Base-by-base conservation (phyloP, 306 rosid genomes). In the Vachellia pachyceras region DNA sequence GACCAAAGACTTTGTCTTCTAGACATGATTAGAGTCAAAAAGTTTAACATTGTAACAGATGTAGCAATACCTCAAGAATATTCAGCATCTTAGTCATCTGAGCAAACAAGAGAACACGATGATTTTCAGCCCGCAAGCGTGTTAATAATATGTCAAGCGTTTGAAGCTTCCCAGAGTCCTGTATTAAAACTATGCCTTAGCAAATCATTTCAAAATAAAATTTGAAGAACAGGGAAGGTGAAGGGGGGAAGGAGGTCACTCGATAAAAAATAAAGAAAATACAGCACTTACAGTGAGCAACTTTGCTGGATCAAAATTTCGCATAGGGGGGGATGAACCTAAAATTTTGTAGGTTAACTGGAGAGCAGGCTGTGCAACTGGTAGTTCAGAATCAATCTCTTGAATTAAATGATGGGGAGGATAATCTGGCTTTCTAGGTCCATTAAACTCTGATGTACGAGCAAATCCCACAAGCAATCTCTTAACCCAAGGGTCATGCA, bases 141-240 rank as follows among this genome's bases (percentile, higher is more conserved):
- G 91, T 95, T 88, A 95, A 85, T 82, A 95, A 77, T 86, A 95
- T 93, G 89, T 95, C 99, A 73, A 95, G 99, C 29, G 99, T 95
- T 87, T 93, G 99, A 83, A 95, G 98, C 92, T 95, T 95, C 82
- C 99, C 99, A 46, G 99, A 95, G 91, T 95, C 99, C 99, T 95
- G 81, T 33, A 80, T 50, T 80, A 76, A 77, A 80, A 82, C 72
- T 17, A 78, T n/a, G 77, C 77, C 69, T 70, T 69, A 66, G 76
- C 60, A 72, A 6, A 50, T 83, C 44, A n/a, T 65, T 71, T 55
- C 37, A 25, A 76, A 22, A 40, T 1, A 68, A 57, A 29, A 58
- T 68, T 14, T 66, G 54, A 18, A 14, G 20, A 23, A 15, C 3
- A 10, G 44, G 22, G 42, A 12, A 54, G 35, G 17, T 15, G 18